A percentile compares a stretch with the other conserved stretches of the same genome.
Conservation (phyloP, 768 basidiomycete genomes). For the Porphyrellus cyaneotinctus region DNA sequence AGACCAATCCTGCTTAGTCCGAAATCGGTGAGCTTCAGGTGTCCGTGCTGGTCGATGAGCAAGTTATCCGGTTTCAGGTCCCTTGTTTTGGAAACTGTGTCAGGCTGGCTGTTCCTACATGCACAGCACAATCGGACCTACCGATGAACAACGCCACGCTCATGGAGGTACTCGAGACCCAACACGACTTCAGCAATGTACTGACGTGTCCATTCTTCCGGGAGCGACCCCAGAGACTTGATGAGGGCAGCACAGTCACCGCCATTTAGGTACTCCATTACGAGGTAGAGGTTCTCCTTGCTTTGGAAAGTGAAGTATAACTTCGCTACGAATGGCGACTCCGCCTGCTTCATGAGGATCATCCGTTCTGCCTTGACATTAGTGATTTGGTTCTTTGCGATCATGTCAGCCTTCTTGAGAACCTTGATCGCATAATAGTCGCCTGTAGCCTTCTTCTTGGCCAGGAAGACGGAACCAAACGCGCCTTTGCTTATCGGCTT, state of each 20-base stretch:
- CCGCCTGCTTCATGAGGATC: slow-evolving; percentile 99
- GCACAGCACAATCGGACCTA: slow-evolving; percentile 34
- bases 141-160: slow-evolving; percentile 95
- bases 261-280: slow-evolving; percentile 99
- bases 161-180: slow-evolving; percentile 95
- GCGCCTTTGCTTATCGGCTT: slow-evolving; percentile 99
- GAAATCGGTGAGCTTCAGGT: slow-evolving; percentile 97
- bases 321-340: slow-evolving; percentile 97
- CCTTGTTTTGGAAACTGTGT: slow-evolving; percentile 41
- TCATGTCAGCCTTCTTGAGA: slow-evolving; percentile 99
- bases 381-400: slow-evolving; percentile 99
- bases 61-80: slow-evolving; percentile 98
- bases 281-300: slow-evolving; percentile 97
- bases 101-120: neutral
- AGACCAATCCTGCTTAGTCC: slow-evolving; percentile 96
- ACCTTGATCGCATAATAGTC: slow-evolving; percentile 99
- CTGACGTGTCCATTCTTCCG: slow-evolving; percentile 95
- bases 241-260: slow-evolving; percentile 97
- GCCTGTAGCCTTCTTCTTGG: slow-evolving; percentile 96
- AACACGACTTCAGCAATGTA: slow-evolving; percentile 96
- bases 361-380: slow-evolving; percentile 99
- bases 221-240: slow-evolving; percentile 88
- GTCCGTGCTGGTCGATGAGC: slow-evolving; percentile 94
- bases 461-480: slow-evolving; percentile 96
- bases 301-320: slow-evolving; percentile 99